Base-by-base conservation (phyloP, 306 rosid genomes). In the Vigna hirtella region DNA sequence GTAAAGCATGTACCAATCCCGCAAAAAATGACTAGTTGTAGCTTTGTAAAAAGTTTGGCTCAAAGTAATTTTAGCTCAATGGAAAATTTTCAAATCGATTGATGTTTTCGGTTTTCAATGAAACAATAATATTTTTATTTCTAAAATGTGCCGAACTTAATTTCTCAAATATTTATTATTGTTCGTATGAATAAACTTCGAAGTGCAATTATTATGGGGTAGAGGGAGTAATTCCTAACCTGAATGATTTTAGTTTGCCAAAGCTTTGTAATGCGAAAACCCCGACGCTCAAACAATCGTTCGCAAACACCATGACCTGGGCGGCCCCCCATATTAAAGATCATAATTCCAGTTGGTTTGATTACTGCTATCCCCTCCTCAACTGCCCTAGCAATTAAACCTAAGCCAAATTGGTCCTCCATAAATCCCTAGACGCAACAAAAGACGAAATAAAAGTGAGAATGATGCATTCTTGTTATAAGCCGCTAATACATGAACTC, bases 401-500 rank as follows among this genome's bases (percentile, higher is more conserved):
- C 99, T 78, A 95, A 81, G 70, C 99, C 99, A 85, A 95, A 93
- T 63, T 95, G 99, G 87, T 95, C 99, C 90, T 95, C 99, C 83
- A 95, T 97, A 81, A 95, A 95, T 73, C 99, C 99, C 99, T 95
- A 57, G 66, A 76, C 3, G 70, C 81, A 74, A 13, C n/a, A 66
- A 32, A 79, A 76, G 75, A 65, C 32, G 45, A 56, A 79, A 77
- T 22, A 47, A 76, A 75, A 36, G 61, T 51, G 65, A 70, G 30
- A 56, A 30, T 79, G 72, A 22, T 22, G 64, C 57, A 52, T 48
- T 47, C 14, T 16, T 62, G 66, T 36, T 52, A 67, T 72, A 57
- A 51, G 63, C 58, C 58, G 73, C 28, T 14, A 65, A 38, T 56
- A 26, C 40, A 72, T 34, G 71, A 72, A 66, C 3, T 1, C 36